Evolutionary conservation across 2,329 filamentous ascomycete genomes (phyloP).

Genomic region (Aspergillus latus): DNA sequence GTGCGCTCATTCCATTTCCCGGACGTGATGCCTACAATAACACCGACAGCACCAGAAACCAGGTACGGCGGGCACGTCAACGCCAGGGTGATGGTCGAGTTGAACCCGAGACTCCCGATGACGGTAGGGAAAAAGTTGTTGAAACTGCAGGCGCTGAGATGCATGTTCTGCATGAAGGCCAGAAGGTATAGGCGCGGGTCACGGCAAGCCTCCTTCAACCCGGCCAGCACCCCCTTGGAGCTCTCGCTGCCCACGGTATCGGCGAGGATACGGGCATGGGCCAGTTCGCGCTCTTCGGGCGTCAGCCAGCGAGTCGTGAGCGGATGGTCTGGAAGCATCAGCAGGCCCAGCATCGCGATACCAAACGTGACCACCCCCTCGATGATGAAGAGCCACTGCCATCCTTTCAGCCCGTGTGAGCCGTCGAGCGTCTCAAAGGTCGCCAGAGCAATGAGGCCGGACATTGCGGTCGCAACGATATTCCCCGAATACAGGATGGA

Average conservation of each 20-base stretch:
- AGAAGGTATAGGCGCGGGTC: conserved; percentile 43
- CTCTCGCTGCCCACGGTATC: not conserved
- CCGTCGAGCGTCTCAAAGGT: conserved; percentile 1
- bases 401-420: not conserved
- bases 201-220: conserved; percentile 24
- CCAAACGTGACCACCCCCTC: no score
- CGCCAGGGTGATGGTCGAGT: conserved; percentile 47
- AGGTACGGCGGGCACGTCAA: conserved; percentile 39
- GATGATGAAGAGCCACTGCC: not conserved
- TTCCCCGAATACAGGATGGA: conserved; percentile 40
- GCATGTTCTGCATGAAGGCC: conserved; percentile 48
- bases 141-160: conserved; percentile 45
- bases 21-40: not conserved
- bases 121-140: conserved; percentile 49
- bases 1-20: conserved; percentile 21
- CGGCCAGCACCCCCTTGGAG: not conserved
- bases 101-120: conserved; percentile 48
- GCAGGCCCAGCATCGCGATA: no score
- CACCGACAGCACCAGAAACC: not conserved
- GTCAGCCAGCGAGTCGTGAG: not conserved
- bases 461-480: conserved; percentile 60
- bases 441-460: conserved; percentile 48
- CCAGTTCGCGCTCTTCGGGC: not conserved
- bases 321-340: no score
- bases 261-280: not conserved